Percentiles rank a stretch among this genome's conserved stretches.
Conservation (phyloP, 495 filamentous ascomycete species). For the Lepraria neglecta region DNA sequence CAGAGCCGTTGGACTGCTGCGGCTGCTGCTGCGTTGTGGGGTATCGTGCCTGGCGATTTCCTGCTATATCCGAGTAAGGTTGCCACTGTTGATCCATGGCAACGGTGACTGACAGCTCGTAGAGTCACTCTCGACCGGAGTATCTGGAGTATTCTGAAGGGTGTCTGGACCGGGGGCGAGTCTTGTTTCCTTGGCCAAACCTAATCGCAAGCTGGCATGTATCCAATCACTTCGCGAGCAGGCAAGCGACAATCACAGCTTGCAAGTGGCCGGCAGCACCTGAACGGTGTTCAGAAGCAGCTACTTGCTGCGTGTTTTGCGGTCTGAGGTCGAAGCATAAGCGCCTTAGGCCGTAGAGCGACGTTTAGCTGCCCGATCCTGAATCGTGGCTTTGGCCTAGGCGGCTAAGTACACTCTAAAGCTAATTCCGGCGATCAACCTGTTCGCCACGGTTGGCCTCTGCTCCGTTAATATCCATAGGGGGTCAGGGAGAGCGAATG, state of each 20-base stretch:
- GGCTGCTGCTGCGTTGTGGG: constrained; percentile 23
- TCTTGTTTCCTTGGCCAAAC: not conserved
- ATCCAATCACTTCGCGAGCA: constrained; percentile 4
- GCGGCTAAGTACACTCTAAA: constrained; percentile 15
- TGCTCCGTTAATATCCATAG: constrained; percentile 10
- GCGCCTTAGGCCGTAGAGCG: constrained; percentile 12
- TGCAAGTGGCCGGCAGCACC: not conserved
- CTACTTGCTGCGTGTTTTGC: constrained; percentile 7
- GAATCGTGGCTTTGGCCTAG: constrained; percentile 12
- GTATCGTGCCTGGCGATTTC: constrained; percentile 25
- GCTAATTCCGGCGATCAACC: constrained; percentile 12
- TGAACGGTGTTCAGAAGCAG: constrained; percentile 10
- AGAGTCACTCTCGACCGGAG: not conserved
- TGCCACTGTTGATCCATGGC: constrained; percentile 51
- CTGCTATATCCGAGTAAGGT: constrained; percentile 40
- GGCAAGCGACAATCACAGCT: not conserved
- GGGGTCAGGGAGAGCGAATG: not conserved
- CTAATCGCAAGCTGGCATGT: constrained; percentile 6
- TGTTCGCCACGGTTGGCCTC: constrained; percentile 7
- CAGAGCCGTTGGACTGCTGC: constrained; percentile 22
- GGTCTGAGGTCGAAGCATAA: constrained; percentile 12
- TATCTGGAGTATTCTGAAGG: not conserved
- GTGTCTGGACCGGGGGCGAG: not conserved
- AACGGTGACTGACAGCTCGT: not conserved
- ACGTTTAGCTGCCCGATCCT: constrained; percentile 18